Conservation (phyloP, 1,284 basidiomycete genomes). For the Cryptococcus sp. region DNA sequence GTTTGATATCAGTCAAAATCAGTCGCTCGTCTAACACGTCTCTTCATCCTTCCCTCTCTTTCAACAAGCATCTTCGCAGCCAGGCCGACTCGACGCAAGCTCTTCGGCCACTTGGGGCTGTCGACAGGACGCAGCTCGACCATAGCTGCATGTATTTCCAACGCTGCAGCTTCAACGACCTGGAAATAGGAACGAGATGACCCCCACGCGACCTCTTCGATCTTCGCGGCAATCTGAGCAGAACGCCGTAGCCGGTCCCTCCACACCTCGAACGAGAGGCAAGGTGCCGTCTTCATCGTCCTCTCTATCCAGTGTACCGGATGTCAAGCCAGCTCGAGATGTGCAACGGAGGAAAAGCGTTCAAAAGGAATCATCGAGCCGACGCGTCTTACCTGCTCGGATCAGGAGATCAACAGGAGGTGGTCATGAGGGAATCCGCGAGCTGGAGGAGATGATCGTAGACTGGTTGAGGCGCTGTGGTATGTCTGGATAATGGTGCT, state of each 20-base stretch:
- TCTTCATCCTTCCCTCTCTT: too few species aligned
- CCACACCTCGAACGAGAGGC: neutral
- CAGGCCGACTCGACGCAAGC: too few species aligned
- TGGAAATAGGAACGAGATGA: too few species aligned
- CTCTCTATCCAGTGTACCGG: neutral
- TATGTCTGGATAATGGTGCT: slow-evolving; percentile 49
- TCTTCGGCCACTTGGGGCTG: too few species aligned
- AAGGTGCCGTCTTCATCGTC: neutral
- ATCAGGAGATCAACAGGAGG: slow-evolving; percentile 70
- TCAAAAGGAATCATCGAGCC: slow-evolving; percentile 11
- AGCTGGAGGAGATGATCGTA: slow-evolving; percentile 74
- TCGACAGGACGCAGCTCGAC: too few species aligned
- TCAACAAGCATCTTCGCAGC: too few species aligned
- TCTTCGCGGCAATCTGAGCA: neutral
- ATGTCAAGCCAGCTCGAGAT: neutral
- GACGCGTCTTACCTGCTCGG: slow-evolving; percentile 66
- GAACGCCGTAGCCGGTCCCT: neutral
- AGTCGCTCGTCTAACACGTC: too few species aligned
- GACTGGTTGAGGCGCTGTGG: slow-evolving; percentile 71
- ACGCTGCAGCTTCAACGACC: too few species aligned
- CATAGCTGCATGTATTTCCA: too few species aligned
- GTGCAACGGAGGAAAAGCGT: too few species aligned
- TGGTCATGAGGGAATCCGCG: slow-evolving; percentile 50
- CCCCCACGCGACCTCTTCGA: too few species aligned
- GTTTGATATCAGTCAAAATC: too few species aligned